phyloP scores from a whole-genome alignment of 805 yeast genomes.

The Osmozyma mogii region DNA sequence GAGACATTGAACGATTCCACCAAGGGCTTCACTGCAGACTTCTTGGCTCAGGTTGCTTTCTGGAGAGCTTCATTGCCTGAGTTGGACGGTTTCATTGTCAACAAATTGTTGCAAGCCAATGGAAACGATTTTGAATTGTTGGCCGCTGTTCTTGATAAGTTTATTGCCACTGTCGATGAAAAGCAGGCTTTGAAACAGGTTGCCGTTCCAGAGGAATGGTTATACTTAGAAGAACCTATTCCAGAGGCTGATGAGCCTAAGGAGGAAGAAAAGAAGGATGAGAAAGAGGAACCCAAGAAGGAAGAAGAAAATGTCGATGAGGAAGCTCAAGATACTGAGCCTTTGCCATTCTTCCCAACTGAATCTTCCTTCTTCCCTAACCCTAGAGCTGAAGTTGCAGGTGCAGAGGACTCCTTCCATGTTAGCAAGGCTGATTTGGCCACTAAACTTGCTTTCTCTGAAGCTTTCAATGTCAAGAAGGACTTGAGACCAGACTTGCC shows the following conservation, averaged over 20 bases:
- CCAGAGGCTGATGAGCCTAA: conserved; percentile 20
- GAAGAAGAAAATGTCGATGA: conserved; percentile 11
- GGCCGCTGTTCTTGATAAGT: conserved; percentile 60
- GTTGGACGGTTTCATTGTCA: conserved; percentile 57
- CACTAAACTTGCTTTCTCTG: conserved; percentile 69
- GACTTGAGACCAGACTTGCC: conserved; percentile 86
- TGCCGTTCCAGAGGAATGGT: conserved; percentile 26
- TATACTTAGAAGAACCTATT: conserved; percentile 26
- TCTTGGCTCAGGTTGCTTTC: conserved; percentile 73
- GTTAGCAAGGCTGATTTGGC: conserved; percentile 42
- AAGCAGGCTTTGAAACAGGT: conserved; percentile 32
- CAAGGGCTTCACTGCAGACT: conserved; percentile 61
- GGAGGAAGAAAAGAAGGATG: conserved; percentile 13
- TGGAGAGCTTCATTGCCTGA: conserved; percentile 66
- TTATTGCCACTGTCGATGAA: conserved; percentile 52
- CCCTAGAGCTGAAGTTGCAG: conserved; percentile 33
- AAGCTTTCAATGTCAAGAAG: conserved; percentile 56
- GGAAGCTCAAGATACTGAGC: conserved; percentile 13
- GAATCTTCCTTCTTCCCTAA: conserved; percentile 63
- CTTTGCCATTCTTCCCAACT: conserved; percentile 44
- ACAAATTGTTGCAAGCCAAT: conserved; percentile 71
- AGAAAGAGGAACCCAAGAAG: conserved; percentile 7
- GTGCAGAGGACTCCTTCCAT: conserved; percentile 29
- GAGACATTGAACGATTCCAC: conserved; percentile 46
- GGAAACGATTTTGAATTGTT: conserved; percentile 77